Percentiles rank a stretch among this genome's conserved stretches.
These are phyloP conservation scores for Reticulascus tulasneorum DNA, from an alignment of 2,329 filamentous ascomycete species.

Conservation along the genomic window DNA sequence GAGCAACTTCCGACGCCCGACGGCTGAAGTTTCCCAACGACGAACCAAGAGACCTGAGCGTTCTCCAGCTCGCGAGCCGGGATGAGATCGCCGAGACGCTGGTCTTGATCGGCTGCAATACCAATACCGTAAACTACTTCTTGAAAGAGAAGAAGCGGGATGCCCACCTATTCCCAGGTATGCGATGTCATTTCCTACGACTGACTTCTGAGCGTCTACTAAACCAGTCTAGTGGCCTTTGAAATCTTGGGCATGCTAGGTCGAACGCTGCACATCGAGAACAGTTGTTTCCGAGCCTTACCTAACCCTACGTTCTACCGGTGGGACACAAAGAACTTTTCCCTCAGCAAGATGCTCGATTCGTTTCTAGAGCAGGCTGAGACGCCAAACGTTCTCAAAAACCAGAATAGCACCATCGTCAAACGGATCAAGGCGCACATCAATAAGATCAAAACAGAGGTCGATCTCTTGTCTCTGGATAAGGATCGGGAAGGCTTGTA, in stretches of 20 bases:
- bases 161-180: constrained; percentile 48
- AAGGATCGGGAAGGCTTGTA: constrained; percentile 18
- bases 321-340: constrained; percentile 50
- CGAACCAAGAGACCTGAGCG: constrained; percentile 35
- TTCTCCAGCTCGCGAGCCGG: constrained; percentile 45
- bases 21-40: constrained; percentile 34
- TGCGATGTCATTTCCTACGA: constrained; percentile 6
- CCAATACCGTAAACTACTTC: constrained; percentile 44
- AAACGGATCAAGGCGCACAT: constrained; percentile 21
- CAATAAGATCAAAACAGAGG: constrained; percentile 10
- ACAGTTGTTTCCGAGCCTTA: constrained; percentile 48
- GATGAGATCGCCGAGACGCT: constrained; percentile 50
- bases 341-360: constrained; percentile 35
- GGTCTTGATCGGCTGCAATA: constrained; percentile 50
- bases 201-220: neutral
- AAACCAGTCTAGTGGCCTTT: constrained; percentile 44
- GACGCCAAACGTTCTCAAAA: neutral
- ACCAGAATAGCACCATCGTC: constrained; percentile 5
- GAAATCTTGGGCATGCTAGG: constrained; percentile 57
- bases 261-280: constrained; percentile 43
- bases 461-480: neutral
- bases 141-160: constrained; percentile 32
- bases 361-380: constrained; percentile 30
- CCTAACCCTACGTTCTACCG: constrained; percentile 52
- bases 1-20: constrained; percentile 32